Base-by-base conservation (phyloP, 2,329 filamentous ascomycete genomes). In the Talaromyces amestolkiae region DNA sequence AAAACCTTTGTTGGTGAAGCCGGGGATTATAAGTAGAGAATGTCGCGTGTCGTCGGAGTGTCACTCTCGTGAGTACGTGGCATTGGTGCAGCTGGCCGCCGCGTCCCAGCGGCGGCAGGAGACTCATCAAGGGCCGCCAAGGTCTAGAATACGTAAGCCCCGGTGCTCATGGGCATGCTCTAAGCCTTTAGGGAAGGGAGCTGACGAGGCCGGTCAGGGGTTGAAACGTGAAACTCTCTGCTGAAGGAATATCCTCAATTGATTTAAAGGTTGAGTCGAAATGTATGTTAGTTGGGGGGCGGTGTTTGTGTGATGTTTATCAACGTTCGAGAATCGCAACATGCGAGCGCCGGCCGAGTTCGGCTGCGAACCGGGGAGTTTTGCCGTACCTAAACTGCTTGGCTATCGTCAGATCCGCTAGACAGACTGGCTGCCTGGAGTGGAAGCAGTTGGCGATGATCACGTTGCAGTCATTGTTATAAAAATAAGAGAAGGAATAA, bases 61-160 rank as follows among this genome's bases (percentile, higher is more conserved):
- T 31, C 27, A 31, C 27, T 31, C 62, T 58, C 1, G 54, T 11
- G n/a, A 62, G 59, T 35, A 51, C 33, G 64, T 62, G 59, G 53
- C 59, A 63, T 33, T 53, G 56, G 37, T 59, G 61, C 49, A 58
- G 59, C 59, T 54, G 64, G 49, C 64, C 58, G 58, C 64, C 49
- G 64, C 64, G 27, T 49, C 47, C 19, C 56, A 66, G 60, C 64
- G 64, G 59, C 64, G 64, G 64, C 64, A 66, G 64, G 43, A 66
- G 35, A 66, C 51, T 61, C 64, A 66, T 66, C 15, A 56, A 58
- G 51, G 61, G 53, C 58, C 49, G 60, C 59, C 37, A 63, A 63
- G 56, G 19, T 59, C 37, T 45, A 27, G 24, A 33, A 19, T 56
- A 22, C n/a, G 53, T 37, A 37, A 37, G 31, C 51, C 31, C 31